These are phyloP conservation scores for Geosmithia flava DNA, from an alignment of 2,329 filamentous ascomycete genomes.

Conservation along the genomic window DNA sequence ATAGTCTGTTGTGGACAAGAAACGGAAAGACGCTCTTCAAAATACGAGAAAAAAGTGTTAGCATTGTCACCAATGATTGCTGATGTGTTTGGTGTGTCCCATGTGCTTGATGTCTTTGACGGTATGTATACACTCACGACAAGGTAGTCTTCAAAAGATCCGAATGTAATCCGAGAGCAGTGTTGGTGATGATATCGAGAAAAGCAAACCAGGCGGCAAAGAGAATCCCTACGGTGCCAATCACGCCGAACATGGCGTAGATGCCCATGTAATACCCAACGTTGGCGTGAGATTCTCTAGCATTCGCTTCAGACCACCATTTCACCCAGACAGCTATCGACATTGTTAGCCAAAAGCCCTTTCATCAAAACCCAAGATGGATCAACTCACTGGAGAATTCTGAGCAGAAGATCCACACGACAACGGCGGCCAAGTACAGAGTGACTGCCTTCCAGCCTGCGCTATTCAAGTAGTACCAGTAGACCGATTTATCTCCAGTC, in stretches of 20 bases:
- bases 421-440: not conserved
- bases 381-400: not conserved
- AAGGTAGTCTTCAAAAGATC: too few species aligned
- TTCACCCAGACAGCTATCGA: constrained; percentile 3
- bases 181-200: too few species aligned
- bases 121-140: too few species aligned
- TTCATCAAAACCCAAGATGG: too few species aligned
- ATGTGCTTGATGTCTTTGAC: too few species aligned
- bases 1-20: constrained; percentile 25
- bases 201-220: too few species aligned
- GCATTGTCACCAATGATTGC: too few species aligned
- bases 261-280: constrained; percentile 10
- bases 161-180: too few species aligned
- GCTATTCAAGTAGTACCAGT: constrained; percentile 20
- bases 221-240: not conserved
- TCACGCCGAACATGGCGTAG: constrained; percentile 8
- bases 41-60: too few species aligned
- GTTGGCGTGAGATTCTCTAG: constrained; percentile 4
- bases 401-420: constrained; percentile 2
- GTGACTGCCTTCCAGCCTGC: constrained; percentile 8
- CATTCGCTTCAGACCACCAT: constrained; percentile 9
- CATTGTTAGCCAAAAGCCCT: too few species aligned
- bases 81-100: too few species aligned
- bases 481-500: not conserved
- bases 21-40: constrained; percentile 23